A percentile compares a stretch with the other conserved stretches of the same genome.
Conservation (phyloP, 345 rosid genomes). For the Citrus glauca region DNA sequence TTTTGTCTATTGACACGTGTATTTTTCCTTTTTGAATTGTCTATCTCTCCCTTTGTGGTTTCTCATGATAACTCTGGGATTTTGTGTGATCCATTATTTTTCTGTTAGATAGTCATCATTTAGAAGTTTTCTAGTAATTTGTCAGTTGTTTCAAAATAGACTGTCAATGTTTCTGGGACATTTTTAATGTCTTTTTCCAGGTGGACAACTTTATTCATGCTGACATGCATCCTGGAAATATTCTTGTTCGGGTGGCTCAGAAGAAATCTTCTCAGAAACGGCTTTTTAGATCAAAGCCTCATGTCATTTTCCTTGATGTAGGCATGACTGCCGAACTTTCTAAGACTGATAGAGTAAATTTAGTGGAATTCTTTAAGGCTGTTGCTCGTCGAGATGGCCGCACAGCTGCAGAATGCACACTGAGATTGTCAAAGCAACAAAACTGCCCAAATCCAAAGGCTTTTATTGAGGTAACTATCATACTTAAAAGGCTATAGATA, state of each 20-base stretch:
- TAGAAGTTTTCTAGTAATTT: background rate
- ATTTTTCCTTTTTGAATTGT: background rate
- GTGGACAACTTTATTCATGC: slow-evolving; percentile 98
- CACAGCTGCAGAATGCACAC: slow-evolving; percentile 78
- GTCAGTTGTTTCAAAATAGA: background rate
- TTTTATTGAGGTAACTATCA: slow-evolving; percentile 56
- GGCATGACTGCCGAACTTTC: slow-evolving; percentile 99
- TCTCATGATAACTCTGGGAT: background rate
- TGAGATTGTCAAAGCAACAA: slow-evolving; percentile 81
- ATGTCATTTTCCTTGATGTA: slow-evolving; percentile 90
- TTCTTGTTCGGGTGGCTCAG: slow-evolving; percentile 72
- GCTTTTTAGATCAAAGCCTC: slow-evolving; percentile 83
- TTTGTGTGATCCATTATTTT: background rate
- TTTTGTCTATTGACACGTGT: background rate
- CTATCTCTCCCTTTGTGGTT: background rate
- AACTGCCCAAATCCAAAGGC: slow-evolving; percentile 86
- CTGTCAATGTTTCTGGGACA: background rate
- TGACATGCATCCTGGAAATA: slow-evolving; percentile 99
- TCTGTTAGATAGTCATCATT: background rate
- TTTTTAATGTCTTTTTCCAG: slow-evolving; percentile 42
- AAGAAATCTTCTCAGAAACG: slow-evolving; percentile 55
- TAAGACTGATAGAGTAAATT: slow-evolving; percentile 63
- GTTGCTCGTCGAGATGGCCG: slow-evolving; percentile 91
- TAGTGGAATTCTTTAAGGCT: slow-evolving; percentile 88
- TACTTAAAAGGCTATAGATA: background rate